Base-by-base conservation (phyloP, 139 green algal species). In the Axilococcus clingmanii region DNA sequence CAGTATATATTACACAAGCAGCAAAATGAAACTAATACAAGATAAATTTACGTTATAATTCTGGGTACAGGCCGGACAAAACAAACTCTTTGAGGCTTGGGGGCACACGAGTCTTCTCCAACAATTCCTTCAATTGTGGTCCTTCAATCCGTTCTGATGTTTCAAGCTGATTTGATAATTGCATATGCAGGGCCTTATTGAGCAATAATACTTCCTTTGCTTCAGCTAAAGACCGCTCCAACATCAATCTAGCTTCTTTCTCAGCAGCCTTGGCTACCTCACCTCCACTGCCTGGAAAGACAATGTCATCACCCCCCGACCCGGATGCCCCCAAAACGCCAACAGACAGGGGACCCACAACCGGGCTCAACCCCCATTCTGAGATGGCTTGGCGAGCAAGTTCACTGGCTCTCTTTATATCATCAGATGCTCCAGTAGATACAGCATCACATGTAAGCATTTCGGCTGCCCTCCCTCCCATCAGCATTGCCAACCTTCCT, bases 381-480 rank as follows among this genome's bases (percentile, higher is more conserved):
- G 65, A 67, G 7, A 83, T 68, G 0, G 70, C 48, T 22, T 68
- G 72, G 27, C 88, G 77, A 20, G 88, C 88, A 25, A 96, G 54
- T 35, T 84, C 71, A 4, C 87, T 96, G 8, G 86, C 87, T 1
- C 86, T 63, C 24, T 82, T 50, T 35, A 96, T 95, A 75, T 96
- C 88, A 51, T 96, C 88, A 16, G 48, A 29, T 5, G 84, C 86
- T 22, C 76, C 79, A 9, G 73, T 75, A 16, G 58, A 75, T 11
- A 84, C 36, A 11, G 75, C 35, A 22, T 54, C 53, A 35, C 68
- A 93, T 2, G 69, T 81, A 19, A 95, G 58, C 47, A 81, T 69
- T 76, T 96, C 88, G 2, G 88, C 88, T 12, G 88, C 88, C 0
- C 88, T 55, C 4, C 88, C 88, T 15, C 86, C 88, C 71, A 96